Conservation (phyloP, 2,329 filamentous ascomycete species). For the Verruconis gallopava region DNA sequence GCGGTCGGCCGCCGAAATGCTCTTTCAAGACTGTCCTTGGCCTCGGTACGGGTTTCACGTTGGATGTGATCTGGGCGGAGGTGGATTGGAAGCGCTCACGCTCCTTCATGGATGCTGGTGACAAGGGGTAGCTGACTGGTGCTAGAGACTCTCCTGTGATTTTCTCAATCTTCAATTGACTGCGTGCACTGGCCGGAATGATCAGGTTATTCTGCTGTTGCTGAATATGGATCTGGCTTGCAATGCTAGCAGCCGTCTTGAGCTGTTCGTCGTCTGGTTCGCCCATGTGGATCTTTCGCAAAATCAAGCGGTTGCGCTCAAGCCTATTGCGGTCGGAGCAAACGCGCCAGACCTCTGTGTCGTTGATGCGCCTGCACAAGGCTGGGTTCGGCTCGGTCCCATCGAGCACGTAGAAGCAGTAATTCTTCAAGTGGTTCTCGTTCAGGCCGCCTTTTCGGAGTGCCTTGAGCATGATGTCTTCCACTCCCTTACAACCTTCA, state of each 20-base stretch:
- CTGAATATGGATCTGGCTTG: slow-evolving; percentile 65
- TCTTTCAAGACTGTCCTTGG: slow-evolving; percentile 41
- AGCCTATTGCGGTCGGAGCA: slow-evolving; percentile 76
- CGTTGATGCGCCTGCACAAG: slow-evolving; percentile 69
- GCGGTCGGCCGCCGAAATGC: slow-evolving; percentile 84
- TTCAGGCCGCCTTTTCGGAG: slow-evolving; percentile 77
- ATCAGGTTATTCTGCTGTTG: slow-evolving; percentile 50
- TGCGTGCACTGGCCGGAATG: slow-evolving; percentile 57
- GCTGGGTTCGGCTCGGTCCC: slow-evolving; percentile 71
- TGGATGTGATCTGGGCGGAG: neutral
- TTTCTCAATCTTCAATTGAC: slow-evolving; percentile 78
- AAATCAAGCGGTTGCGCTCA: slow-evolving; percentile 80
- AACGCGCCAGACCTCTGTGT: slow-evolving; percentile 80
- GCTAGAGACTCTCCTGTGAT: slow-evolving; percentile 79
- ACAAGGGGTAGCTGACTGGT: slow-evolving; percentile 74
- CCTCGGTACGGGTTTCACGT: neutral
- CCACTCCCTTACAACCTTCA: slow-evolving; percentile 77
- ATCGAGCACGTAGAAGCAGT: slow-evolving; percentile 89
- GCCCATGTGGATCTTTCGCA: slow-evolving; percentile 83
- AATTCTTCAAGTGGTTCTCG: slow-evolving; percentile 85
- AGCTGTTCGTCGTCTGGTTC: slow-evolving; percentile 82
- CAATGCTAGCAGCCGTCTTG: slow-evolving; percentile 76
- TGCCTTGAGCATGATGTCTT: slow-evolving; percentile 84
- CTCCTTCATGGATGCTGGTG: slow-evolving; percentile 56
- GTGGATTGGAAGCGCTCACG: slow-evolving; percentile 41